Evolutionary conservation across 352 stramenopile genomes (phyloP), one percentile per base, ranked within the genome.

Genomic region (Pythium plurisporium): DNA sequence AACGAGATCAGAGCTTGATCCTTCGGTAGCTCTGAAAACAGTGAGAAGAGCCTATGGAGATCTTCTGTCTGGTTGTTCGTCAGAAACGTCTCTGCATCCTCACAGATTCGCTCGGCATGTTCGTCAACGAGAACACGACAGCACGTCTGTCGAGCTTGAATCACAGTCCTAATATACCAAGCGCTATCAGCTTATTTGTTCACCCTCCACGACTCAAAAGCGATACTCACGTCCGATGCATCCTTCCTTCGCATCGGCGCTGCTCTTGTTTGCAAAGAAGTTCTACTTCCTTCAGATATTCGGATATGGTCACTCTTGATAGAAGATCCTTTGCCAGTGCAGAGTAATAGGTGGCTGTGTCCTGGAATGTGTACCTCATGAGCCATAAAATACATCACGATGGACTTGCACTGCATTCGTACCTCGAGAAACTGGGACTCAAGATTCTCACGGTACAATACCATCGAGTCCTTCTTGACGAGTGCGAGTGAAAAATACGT

Each of bases 1-100:
- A 94, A 87, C 4, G 75, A 79, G 27, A 89, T 86, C 3, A 94
- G 60, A 25, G 85, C 82, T 33, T 89, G 79, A 19, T 91, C 80
- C 49, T 87, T 92, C 0, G 80, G 69, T 23, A 94, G 59, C 57
- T 94, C 82, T 1, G 80, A 94, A 59, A 94, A 93, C 8, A 94
- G 64, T 17, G 76, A 82, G 53, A 92, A 94, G 9, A 94, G 64
- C 19, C 85, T 73, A 42, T 78, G 82, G 3, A 94, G 64, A 65
- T 94, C 80, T 43, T 89, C 61, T 3, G 77, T 91, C 48, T 91
- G 80, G 48, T 91, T 88, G 56, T 87, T 80, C 10, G 76, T 77
- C 51, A 94, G 61, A 41, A 94, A 94, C 7, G 44, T 72, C 53
- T 93, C 81, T 0, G 77, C 78, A 37, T 91, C 76, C 45, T 89